Evolutionary conservation across 441 rosid genomes (phyloP).

Genomic region (Hura crepitans): DNA sequence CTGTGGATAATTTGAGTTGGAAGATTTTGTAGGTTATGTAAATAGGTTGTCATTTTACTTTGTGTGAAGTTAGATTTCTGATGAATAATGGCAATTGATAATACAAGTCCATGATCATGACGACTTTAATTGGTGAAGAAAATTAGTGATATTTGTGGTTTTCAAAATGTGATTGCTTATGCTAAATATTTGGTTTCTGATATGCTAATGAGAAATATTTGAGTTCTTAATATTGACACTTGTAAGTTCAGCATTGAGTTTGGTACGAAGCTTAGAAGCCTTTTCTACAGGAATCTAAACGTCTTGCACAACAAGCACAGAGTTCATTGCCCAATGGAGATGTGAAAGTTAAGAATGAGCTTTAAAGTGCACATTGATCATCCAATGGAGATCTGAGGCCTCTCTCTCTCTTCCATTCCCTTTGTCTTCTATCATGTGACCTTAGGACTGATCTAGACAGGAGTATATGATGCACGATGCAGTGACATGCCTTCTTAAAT

Average conservation of each 20-base stretch:
- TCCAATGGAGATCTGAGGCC: neutral
- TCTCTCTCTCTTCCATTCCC: neutral
- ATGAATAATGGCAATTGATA: neutral
- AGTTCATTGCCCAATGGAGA: slow-evolving; percentile 80
- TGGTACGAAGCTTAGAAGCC: neutral
- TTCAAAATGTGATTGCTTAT: neutral
- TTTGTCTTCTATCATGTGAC: neutral
- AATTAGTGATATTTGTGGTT: neutral
- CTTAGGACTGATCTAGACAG: neutral
- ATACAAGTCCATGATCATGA: neutral
- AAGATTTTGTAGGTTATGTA: neutral
- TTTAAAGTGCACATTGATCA: slow-evolving; percentile 21
- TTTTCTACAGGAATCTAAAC: slow-evolving; percentile 59
- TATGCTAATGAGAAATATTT: neutral
- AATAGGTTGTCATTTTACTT: neutral
- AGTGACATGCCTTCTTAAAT: neutral
- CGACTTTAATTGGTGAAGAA: neutral
- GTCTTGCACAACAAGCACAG: slow-evolving; percentile 69
- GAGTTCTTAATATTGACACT: neutral
- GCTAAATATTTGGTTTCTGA: too few species aligned
- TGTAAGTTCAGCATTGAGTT: slow-evolving; percentile 1
- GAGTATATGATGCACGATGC: neutral
- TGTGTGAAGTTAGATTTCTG: neutral
- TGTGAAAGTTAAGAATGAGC: slow-evolving; percentile 63
- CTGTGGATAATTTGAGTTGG: neutral